Conservation (phyloP, 495 filamentous ascomycete genomes). For the Chaetomium tenue region DNA sequence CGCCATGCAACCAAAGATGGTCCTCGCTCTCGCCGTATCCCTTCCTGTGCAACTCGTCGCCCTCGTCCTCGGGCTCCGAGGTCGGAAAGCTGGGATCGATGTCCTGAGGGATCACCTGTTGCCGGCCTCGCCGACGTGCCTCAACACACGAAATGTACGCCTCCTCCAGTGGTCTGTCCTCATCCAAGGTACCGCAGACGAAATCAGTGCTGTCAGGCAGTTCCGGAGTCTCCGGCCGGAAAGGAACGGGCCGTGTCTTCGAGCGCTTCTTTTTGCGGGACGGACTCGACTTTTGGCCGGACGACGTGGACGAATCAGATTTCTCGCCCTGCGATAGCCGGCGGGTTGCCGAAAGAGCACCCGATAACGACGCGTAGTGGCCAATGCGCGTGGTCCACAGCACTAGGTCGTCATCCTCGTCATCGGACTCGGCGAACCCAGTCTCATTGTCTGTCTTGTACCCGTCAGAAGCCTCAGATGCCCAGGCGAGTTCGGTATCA, state of each 20-base stretch:
- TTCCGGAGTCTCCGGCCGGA: conserved; percentile 74
- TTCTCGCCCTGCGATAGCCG: conserved; percentile 40
- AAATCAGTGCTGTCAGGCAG: conserved; percentile 97
- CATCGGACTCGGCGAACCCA: conserved; percentile 87
- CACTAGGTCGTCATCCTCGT: conserved; percentile 76
- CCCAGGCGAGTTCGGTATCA: conserved; percentile 59
- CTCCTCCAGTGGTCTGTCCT: conserved; percentile 89
- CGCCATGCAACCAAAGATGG: conserved; percentile 56
- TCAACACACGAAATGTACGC: conserved; percentile 86
- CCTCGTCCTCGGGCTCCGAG: conserved; percentile 83
- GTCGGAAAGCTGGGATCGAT: conserved; percentile 97
- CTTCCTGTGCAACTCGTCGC: conserved; percentile 56
- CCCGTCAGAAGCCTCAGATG: conserved; percentile 67
- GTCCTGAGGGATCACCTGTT: conserved; percentile 79
- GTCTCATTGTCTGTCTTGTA: conserved; percentile 96
- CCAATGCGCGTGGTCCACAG: conserved; percentile 71
- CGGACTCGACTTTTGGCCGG: conserved; percentile 26
- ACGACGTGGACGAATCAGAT: conserved; percentile 44
- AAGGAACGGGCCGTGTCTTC: conserved; percentile 43
- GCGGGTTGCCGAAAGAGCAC: conserved; percentile 39
- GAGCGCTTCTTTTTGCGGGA: conserved; percentile 34
- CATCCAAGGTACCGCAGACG: conserved; percentile 93
- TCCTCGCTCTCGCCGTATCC: conserved; percentile 56
- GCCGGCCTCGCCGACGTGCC: conserved; percentile 74
- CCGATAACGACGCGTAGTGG: conserved; percentile 45